Conservation (phyloP, 176 grass and related monocot genomes). For the Hyparrhenia diplandra region DNA sequence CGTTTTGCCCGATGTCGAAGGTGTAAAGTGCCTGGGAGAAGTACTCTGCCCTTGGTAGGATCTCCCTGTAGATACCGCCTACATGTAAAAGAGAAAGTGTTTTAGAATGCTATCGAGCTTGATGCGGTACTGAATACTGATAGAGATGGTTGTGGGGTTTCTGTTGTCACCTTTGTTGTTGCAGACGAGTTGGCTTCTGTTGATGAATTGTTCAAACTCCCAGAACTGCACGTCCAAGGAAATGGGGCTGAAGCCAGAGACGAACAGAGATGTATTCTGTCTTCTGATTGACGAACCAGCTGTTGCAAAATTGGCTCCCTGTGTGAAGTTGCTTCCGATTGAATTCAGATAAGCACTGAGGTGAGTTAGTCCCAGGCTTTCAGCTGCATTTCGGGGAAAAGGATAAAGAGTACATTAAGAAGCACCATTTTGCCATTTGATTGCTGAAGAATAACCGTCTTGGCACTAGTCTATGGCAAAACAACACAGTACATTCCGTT, state of each 20-base stretch:
- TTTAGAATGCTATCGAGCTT: not conserved
- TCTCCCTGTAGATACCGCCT: conserved; percentile 65
- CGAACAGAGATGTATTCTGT: conserved; percentile 68
- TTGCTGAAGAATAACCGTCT: not conserved
- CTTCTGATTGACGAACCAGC: conserved; percentile 79
- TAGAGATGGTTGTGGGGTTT: not conserved
- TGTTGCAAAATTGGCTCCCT: conserved; percentile 90
- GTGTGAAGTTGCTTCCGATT: conserved; percentile 74
- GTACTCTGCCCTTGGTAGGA: conserved; percentile 66
- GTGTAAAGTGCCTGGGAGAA: conserved; percentile 92
- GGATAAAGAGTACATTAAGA: not conserved
- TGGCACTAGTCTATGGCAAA: not conserved
- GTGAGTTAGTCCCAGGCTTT: conserved; percentile 66
- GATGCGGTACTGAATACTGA: not conserved
- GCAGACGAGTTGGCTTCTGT: conserved; percentile 58
- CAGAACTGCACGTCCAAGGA: conserved; percentile 86
- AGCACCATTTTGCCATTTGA: not conserved
- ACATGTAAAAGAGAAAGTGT: not conserved
- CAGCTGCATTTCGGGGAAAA: conserved; percentile 38
- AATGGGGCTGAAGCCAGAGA: conserved; percentile 81
- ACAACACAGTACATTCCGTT: not conserved
- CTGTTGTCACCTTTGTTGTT: conserved; percentile 42
- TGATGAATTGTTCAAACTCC: conserved; percentile 81
- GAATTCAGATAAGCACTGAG: conserved; percentile 88
- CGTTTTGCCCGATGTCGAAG: conserved; percentile 96